Percentiles rank a stretch among this genome's conserved stretches.
phyloP scores from a whole-genome alignment of 306 rosid genomes.

The Prinsepia uniflora region DNA sequence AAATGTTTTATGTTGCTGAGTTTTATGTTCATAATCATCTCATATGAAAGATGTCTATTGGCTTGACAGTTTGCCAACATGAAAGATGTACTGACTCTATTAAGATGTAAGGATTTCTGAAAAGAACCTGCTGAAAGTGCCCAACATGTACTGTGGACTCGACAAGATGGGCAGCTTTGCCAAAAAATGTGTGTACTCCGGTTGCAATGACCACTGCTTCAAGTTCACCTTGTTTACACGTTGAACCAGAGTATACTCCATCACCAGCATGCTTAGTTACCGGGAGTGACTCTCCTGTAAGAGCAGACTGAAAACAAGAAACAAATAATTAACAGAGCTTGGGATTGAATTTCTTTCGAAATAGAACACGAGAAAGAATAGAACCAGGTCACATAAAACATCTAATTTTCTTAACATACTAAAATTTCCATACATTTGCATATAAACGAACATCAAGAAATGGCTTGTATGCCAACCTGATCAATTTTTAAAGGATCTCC shows the following conservation, averaged over 20 bases:
- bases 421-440: background rate
- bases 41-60: background rate
- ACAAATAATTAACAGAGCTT: background rate
- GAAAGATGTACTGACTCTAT: background rate
- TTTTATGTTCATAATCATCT: slow-evolving; percentile 5
- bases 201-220: slow-evolving; percentile 24
- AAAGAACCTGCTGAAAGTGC: slow-evolving; percentile 22
- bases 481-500: slow-evolving; percentile 27
- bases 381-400: background rate
- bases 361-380: background rate
- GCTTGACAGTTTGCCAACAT: slow-evolving; percentile 6
- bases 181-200: slow-evolving; percentile 16
- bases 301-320: slow-evolving; percentile 18
- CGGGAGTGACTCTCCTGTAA: slow-evolving; percentile 22
- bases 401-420: background rate
- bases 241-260: slow-evolving; percentile 24
- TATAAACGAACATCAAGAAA: background rate
- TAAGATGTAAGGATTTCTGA: background rate
- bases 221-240: slow-evolving; percentile 24
- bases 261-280: slow-evolving; percentile 19
- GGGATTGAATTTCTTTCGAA: background rate
- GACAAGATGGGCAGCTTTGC: slow-evolving; percentile 24
- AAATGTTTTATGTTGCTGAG: background rate
- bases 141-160: slow-evolving; percentile 20
- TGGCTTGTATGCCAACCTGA: slow-evolving; percentile 14